phyloP scores from a whole-genome alignment of 2,329 filamentous ascomycete species.

The Penicillium sp. region DNA sequence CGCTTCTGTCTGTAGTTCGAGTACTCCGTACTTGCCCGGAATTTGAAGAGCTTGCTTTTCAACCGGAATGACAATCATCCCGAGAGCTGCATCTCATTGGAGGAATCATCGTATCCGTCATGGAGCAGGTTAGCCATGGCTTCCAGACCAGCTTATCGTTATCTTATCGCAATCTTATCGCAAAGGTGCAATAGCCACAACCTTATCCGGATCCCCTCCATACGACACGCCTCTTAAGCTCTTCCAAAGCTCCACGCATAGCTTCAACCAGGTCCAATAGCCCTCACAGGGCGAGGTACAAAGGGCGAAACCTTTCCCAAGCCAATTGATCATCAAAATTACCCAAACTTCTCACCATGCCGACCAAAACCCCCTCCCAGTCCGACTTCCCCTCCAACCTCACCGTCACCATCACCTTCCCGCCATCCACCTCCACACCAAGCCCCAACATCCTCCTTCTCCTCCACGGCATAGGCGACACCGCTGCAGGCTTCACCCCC shows the following conservation, averaged over 20 bases:
- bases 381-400: constrained; percentile 51
- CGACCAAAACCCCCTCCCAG: constrained; percentile 40
- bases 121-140: no score
- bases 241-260: not conserved
- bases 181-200: not conserved
- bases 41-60: no score
- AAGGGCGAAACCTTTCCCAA: not conserved
- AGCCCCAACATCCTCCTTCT: constrained; percentile 76
- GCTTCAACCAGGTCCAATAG: not conserved
- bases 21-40: no score
- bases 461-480: constrained; percentile 83
- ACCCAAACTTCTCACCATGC: constrained; percentile 22
- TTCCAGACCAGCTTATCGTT: no score
- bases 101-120: no score
- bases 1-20: no score
- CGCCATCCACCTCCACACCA: constrained; percentile 42
- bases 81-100: no score
- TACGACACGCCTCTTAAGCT: not conserved
- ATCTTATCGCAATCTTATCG: not conserved
- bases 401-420: constrained; percentile 42
- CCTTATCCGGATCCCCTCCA: not conserved
- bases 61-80: no score
- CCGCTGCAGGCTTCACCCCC: constrained; percentile 64
- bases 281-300: not conserved
- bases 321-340: not conserved